These are phyloP conservation scores for Alternaria gaisen DNA, from an alignment of 2,329 filamentous ascomycete species.

Conservation along the genomic window DNA sequence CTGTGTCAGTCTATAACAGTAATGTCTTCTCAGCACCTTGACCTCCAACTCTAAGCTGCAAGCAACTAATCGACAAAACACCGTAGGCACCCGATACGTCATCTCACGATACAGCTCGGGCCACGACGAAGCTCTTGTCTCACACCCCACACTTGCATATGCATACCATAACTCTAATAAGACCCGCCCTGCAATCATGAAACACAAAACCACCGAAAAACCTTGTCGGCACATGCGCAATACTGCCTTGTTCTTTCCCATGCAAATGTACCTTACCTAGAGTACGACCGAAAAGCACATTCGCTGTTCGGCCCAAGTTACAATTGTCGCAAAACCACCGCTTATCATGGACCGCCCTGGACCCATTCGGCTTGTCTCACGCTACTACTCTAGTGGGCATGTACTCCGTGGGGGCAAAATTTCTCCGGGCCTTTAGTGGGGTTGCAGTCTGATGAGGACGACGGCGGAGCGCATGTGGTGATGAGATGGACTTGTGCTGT, in stretches of 20 bases:
- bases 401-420: not conserved
- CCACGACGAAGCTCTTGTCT: not conserved
- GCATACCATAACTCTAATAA: not conserved
- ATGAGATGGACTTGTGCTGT: not conserved
- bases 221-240: not conserved
- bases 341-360: not conserved
- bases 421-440: conserved; percentile 2
- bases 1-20: not conserved
- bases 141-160: not conserved
- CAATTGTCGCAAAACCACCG: not conserved
- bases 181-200: not conserved
- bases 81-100: not conserved
- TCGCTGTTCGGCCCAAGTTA: not conserved
- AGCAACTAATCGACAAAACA: not conserved
- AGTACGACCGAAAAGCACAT: not conserved
- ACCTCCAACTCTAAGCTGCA: not conserved
- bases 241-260: not conserved
- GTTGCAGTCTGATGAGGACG: not conserved
- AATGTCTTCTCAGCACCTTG: not conserved
- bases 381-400: not conserved
- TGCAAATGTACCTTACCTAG: not conserved
- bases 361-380: not conserved
- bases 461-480: not conserved
- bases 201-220: not conserved
- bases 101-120: not conserved